Evolutionary conservation across 1,139 yeast species (phyloP).

Genomic region (Spathaspora sp.): DNA sequence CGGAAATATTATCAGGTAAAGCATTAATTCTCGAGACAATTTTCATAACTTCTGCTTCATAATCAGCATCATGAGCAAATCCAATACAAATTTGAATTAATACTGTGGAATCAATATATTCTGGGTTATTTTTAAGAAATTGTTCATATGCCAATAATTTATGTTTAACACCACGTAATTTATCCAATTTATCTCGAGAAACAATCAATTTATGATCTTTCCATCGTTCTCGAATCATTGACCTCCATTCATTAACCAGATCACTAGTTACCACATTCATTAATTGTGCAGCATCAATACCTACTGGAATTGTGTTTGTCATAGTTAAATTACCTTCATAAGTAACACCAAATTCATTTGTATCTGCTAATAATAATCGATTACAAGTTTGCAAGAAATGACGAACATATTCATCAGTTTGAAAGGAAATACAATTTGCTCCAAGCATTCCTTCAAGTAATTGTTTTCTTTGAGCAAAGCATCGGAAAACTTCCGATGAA

Average conservation of each 20-base stretch:
- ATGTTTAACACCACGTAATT: slow-evolving; percentile 84
- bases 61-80: slow-evolving; percentile 49
- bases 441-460: slow-evolving; percentile 84
- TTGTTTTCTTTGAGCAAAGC: slow-evolving; percentile 82
- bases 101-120: slow-evolving; percentile 65
- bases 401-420: slow-evolving; percentile 88
- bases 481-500: slow-evolving; percentile 90
- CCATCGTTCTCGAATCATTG: slow-evolving; percentile 79
- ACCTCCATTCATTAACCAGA: slow-evolving; percentile 68
- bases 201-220: slow-evolving; percentile 67
- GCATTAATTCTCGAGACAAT: slow-evolving; percentile 87
- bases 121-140: slow-evolving; percentile 70
- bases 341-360: slow-evolving; percentile 70
- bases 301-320: slow-evolving; percentile 76
- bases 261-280: slow-evolving; percentile 45
- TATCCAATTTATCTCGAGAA: slow-evolving; percentile 85
- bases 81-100: slow-evolving; percentile 80
- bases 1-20: slow-evolving; percentile 66
- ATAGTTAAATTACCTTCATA: slow-evolving; percentile 66
- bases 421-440: slow-evolving; percentile 85
- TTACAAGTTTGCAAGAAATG: slow-evolving; percentile 92
- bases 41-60: slow-evolving; percentile 70
- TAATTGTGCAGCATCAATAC: slow-evolving; percentile 74
- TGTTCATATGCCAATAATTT: slow-evolving; percentile 84
- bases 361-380: slow-evolving; percentile 78